These are phyloP conservation scores for Rhodotorula sp. DNA, from an alignment of 1,284 basidiomycete genomes.

Conservation along the genomic window DNA sequence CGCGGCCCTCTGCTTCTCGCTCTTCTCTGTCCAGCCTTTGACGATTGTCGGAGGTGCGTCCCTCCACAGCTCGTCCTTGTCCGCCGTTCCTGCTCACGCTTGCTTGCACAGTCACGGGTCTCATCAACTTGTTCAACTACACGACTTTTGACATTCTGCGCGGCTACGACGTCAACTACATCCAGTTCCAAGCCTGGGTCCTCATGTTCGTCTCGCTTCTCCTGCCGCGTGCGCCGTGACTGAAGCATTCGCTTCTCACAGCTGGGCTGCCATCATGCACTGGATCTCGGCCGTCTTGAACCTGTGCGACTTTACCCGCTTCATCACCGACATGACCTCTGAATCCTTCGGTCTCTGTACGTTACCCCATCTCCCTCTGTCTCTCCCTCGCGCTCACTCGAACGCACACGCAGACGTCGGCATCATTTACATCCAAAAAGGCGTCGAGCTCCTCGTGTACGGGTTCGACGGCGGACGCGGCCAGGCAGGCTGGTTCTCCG, in stretches of 20 bases:
- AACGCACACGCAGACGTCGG: conserved; percentile 58
- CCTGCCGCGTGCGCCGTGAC: neutral
- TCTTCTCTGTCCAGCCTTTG: conserved; percentile 86
- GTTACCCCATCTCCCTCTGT: neutral
- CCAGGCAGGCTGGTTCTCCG: conserved; percentile 51
- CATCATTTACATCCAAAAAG: conserved; percentile 52
- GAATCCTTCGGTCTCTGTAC: conserved; percentile 60
- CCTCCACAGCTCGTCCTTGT: neutral
- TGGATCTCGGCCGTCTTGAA: conserved; percentile 83
- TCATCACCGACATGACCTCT: conserved; percentile 84
- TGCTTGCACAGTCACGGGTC: conserved; percentile 66
- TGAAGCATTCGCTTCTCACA: conserved; percentile 48
- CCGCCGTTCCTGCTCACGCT: neutral
- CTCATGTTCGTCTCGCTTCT: conserved; percentile 44
- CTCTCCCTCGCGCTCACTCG: neutral
- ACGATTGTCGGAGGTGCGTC: conserved; percentile 70
- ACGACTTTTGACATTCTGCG: conserved; percentile 78
- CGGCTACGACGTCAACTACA: conserved; percentile 63
- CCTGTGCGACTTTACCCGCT: conserved; percentile 54
- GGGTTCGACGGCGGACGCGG: conserved; percentile 31
- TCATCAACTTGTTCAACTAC: conserved; percentile 72
- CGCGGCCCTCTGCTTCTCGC: conserved; percentile 85
- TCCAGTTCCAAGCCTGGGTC: conserved; percentile 61
- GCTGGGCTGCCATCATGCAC: conserved; percentile 91
- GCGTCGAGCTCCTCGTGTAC: conserved; percentile 50